These are phyloP conservation scores for Tribonema minus DNA, from an alignment of 108 stramenopile species.

Conservation along the genomic window DNA sequence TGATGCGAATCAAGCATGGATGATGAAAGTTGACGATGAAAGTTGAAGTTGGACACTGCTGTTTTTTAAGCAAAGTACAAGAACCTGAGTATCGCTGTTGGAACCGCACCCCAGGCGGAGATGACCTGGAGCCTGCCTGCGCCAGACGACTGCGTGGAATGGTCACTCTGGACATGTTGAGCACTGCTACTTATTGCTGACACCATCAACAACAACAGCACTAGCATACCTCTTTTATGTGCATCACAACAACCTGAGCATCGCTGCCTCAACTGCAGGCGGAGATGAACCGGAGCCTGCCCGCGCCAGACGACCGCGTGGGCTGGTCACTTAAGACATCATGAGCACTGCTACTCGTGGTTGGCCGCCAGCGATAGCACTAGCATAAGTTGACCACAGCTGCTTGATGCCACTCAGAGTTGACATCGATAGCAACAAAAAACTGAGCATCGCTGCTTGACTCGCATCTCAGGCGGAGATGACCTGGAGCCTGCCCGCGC, in stretches of 20 bases:
- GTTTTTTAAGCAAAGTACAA: no score
- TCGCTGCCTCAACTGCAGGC: slow-evolving; percentile 52
- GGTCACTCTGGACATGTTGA: slow-evolving; percentile 87
- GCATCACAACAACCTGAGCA: no score
- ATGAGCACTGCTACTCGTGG: no score
- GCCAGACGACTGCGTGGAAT: slow-evolving; percentile 81
- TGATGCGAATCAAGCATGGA: not conserved
- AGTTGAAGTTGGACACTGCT: no score
- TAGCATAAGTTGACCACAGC: no score
- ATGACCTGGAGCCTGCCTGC: slow-evolving; percentile 79
- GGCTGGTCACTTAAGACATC: slow-evolving; percentile 86
- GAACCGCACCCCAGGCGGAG: slow-evolving; percentile 61
- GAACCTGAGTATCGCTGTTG: not conserved
- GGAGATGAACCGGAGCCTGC: slow-evolving; percentile 80
- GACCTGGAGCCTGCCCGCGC: slow-evolving; percentile 75
- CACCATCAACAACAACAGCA: no score
- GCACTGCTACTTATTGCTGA: no score
- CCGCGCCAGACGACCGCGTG: slow-evolving; percentile 76
- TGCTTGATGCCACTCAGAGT: no score
- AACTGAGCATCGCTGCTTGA: not conserved
- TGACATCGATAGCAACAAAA: no score
- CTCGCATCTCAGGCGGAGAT: slow-evolving; percentile 69
- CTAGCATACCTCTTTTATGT: no score
- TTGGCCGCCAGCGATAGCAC: no score
- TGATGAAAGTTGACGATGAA: no score